Conservation (phyloP, 371 early-diverging fungal species). For the Mortierella sp. region DNA sequence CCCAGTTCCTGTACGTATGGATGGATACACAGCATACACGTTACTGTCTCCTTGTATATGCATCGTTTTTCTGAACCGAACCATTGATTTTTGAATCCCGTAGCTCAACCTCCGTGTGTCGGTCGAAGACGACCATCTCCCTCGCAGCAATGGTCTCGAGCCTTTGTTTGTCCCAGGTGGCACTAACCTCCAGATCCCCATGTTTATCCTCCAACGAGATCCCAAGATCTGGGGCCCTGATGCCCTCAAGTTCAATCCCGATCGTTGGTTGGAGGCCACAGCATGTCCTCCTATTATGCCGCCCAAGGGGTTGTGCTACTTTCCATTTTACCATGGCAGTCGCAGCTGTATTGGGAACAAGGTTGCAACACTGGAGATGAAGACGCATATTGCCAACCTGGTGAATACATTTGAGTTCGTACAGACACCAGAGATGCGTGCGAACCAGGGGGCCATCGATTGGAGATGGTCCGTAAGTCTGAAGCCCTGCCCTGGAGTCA, state of each 20-base stretch:
- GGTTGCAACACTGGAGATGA: slow-evolving; percentile 60
- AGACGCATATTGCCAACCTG: slow-evolving; percentile 46
- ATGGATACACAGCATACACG: background rate
- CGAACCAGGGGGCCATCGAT: slow-evolving; percentile 18
- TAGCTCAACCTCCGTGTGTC: slow-evolving; percentile 48
- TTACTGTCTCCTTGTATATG: background rate
- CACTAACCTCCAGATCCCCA: slow-evolving; percentile 57
- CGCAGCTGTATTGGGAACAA: slow-evolving; percentile 55
- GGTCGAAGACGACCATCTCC: slow-evolving; percentile 45
- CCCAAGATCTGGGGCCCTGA: slow-evolving; percentile 69
- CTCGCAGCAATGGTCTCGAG: slow-evolving; percentile 33
- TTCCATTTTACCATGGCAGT: slow-evolving; percentile 59
- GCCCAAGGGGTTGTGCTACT: slow-evolving; percentile 44
- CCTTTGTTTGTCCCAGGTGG: slow-evolving; percentile 62
- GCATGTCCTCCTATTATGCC: slow-evolving; percentile 38
- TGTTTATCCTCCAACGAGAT: slow-evolving; percentile 61
- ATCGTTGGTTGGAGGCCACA: slow-evolving; percentile 61
- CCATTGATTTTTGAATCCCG: background rate
- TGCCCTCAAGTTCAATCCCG: slow-evolving; percentile 66
- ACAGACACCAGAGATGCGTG: slow-evolving; percentile 36
- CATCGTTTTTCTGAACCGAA: background rate
- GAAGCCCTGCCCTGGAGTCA: slow-evolving; percentile 41
- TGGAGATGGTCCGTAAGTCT: slow-evolving; percentile 49
- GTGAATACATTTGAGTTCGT: slow-evolving; percentile 41
- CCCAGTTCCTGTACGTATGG: slow-evolving; percentile 39